A percentile compares a stretch with the other conserved stretches of the same genome.
phyloP scores from a whole-genome alignment of 164 flowering plant species.

The Nymphaea colorata region DNA sequence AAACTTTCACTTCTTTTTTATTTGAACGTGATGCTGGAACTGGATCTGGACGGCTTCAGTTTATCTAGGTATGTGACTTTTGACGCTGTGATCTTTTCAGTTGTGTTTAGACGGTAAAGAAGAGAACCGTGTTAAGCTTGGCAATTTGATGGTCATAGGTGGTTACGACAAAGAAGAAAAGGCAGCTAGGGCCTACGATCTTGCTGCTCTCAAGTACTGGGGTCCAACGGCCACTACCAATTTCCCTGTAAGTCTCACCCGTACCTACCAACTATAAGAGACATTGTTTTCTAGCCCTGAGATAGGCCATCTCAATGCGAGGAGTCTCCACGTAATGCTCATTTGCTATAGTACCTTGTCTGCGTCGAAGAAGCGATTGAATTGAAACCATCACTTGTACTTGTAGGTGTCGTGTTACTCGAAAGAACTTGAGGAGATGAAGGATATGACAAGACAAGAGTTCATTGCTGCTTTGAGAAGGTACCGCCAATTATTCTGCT shows the following conservation, averaged over 20 bases:
- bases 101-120: too few relatives aligned
- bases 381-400: background rate
- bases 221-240: constrained; percentile 48
- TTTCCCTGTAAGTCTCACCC: constrained; percentile 25
- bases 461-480: constrained; percentile 92
- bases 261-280: too few relatives aligned
- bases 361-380: background rate
- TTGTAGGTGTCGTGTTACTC: constrained; percentile 70
- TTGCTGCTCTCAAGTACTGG: constrained; percentile 68
- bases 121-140: background rate
- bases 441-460: constrained; percentile 91
- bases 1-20: background rate
- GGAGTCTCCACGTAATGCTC: too few relatives aligned
- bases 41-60: background rate
- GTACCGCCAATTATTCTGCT: constrained; percentile 17
- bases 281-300: too few relatives aligned
- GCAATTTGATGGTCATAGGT: constrained; percentile 18
- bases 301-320: too few relatives aligned
- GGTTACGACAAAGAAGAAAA: constrained; percentile 62
- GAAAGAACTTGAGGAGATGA: constrained; percentile 88
- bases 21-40: background rate
- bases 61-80: background rate
- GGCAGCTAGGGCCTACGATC: constrained; percentile 60
- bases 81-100: too few relatives aligned
- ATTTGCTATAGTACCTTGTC: too few relatives aligned